Evolutionary conservation across 805 yeast genomes (phyloP), one percentile per base, ranked within the genome.

Genomic region (Saccharomycopsis malanga): DNA sequence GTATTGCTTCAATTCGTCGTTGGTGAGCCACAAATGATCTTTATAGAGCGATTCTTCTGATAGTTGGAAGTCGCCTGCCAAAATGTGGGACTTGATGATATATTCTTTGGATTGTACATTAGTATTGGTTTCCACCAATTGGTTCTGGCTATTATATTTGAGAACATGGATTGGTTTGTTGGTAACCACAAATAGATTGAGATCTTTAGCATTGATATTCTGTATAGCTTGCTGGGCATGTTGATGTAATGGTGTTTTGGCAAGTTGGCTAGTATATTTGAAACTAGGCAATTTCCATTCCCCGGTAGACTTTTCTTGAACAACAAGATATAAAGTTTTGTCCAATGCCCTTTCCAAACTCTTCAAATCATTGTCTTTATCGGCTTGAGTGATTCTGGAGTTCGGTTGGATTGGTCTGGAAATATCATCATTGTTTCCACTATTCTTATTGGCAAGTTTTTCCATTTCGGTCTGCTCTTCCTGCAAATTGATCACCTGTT

Each of bases 171-270:
- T 82, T 35, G 98, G 98, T 4, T 83, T 83, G 48, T 77, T 78
- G 21, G 98, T 87, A n/a, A 93, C 95, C 18, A 84, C 77, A 86
- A 94, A 91, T 38, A 87, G 83, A 65, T 87, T 84, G 61, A 93
- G 76, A 46, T 72, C 63, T 9, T 71, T 76, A 27, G 96, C 95
- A 17, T 96, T 96, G 18, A 84, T 57, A 20, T 64, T 57, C 61
- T 78, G 73, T 47, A 93, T 66, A 0, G 95, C 94, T 41, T 73
- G 66, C 62, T 85, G 87, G 2, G 96, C 96, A 32, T 79, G 73
- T 47, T 65, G 66, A 61, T 86, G 88, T 54, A 93, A 73, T 14
- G 86, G 75, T 39, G 68, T 64, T 23, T 67, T 69, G n/a, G 61
- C 61, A 4, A 57, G 49, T 2, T 72, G 17, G 17, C 39, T 22